A percentile compares a stretch with the other conserved stretches of the same genome.
phyloP scores from a whole-genome alignment of 2,329 filamentous ascomycete genomes.

The Spiromastix sp. region DNA sequence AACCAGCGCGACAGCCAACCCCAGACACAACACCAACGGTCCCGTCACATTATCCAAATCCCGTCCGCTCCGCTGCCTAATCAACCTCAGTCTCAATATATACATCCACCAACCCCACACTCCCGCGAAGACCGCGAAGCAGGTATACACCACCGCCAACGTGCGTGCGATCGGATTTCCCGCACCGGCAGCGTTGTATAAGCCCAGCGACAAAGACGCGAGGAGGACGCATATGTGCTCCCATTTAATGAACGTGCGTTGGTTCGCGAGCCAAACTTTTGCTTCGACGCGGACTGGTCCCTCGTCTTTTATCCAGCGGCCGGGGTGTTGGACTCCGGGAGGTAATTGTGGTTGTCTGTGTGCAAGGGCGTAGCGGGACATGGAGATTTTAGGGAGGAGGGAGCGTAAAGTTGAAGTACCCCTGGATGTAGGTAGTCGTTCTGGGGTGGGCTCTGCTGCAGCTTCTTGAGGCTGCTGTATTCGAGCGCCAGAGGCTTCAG shows the following conservation, averaged over 20 bases:
- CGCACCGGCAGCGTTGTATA: conserved; percentile 80
- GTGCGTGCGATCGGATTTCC: conserved; percentile 61
- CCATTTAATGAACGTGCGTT: conserved; percentile 98
- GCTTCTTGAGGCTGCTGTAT: conserved; percentile 15
- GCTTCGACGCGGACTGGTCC: conserved; percentile 88
- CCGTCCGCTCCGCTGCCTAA: conserved; percentile 73
- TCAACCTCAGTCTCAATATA: conserved; percentile 64
- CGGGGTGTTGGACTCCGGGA: conserved; percentile 77
- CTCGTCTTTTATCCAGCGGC: conserved; percentile 85
- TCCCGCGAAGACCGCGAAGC: conserved; percentile 72
- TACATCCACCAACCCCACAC: conserved; percentile 83
- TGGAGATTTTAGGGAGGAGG: conserved; percentile 72
- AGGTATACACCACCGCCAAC: conserved; percentile 74
- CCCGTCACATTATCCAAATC: conserved; percentile 88
- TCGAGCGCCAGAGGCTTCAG: conserved; percentile 3
- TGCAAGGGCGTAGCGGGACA: conserved; percentile 60
- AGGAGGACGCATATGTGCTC: conserved; percentile 88
- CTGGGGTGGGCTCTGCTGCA: not conserved
- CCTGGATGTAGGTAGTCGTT: conserved; percentile 21
- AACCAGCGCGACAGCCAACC: conserved; percentile 66
- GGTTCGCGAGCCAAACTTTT: conserved; percentile 98
- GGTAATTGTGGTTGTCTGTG: conserved; percentile 48
- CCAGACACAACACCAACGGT: conserved; percentile 70
- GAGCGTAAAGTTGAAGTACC: conserved; percentile 53
- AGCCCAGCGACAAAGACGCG: conserved; percentile 67